These are phyloP conservation scores for Tripterygium wilfordii DNA, from an alignment of 177 flowering plant species.

Conservation along the genomic window DNA sequence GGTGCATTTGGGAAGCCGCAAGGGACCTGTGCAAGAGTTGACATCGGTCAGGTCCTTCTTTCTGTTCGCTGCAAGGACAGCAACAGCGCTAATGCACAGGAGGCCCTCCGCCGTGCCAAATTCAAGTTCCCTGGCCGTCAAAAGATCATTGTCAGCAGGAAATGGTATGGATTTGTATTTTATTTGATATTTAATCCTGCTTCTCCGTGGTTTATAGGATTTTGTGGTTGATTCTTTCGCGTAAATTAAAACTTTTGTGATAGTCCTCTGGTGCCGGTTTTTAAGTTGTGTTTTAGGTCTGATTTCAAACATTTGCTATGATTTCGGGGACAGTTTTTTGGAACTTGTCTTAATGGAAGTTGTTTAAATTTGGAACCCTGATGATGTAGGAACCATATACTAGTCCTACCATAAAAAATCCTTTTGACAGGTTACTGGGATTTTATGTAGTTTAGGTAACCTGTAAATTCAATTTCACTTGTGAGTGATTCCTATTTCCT, in stretches of 20 bases:
- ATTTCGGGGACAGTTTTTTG: no score
- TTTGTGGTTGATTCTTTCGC: background rate
- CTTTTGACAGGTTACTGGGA: background rate
- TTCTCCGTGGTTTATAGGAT: background rate
- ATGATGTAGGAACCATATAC: no score
- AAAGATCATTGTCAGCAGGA: slow-evolving; percentile 64
- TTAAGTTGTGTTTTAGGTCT: no score
- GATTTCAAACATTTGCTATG: no score
- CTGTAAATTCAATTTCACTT: background rate
- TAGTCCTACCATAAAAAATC: background rate
- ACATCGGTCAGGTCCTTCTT: slow-evolving; percentile 58
- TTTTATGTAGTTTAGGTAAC: background rate
- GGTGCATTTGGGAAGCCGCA: slow-evolving; percentile 69
- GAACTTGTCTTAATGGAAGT: no score
- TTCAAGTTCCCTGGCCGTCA: slow-evolving; percentile 72
- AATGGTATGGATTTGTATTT: slow-evolving; percentile 27
- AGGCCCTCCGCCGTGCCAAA: slow-evolving; percentile 61
- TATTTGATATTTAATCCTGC: background rate
- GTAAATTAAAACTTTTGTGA: background rate
- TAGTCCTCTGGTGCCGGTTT: background rate
- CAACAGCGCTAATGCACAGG: slow-evolving; percentile 52
- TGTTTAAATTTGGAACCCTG: no score
- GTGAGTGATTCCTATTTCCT: no score
- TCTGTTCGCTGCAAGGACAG: slow-evolving; percentile 67
- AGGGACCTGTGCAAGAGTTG: slow-evolving; percentile 57